Conservation (phyloP, 2,329 filamentous ascomycete genomes). For the Alternaria postmessia region DNA sequence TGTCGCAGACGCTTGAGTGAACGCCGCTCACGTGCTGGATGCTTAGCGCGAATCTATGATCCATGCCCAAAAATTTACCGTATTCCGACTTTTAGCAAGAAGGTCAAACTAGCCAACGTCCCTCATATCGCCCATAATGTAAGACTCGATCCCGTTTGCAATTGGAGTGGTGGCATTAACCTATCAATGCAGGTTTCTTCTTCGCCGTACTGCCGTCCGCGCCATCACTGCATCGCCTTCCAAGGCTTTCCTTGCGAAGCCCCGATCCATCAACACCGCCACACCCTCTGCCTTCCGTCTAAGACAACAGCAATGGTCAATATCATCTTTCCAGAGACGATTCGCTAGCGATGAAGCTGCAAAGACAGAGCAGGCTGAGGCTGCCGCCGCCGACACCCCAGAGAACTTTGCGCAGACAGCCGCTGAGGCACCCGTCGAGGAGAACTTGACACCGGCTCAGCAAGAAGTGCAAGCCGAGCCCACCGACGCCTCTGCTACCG, state of each 20-base stretch:
- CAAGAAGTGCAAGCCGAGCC: slow-evolving; percentile 33
- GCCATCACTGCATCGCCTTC: slow-evolving; percentile 60
- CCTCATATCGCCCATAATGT: slow-evolving; percentile 25
- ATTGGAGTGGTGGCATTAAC: slow-evolving; percentile 10
- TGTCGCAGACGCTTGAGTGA: not conserved
- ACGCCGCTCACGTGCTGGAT: slow-evolving; percentile 7
- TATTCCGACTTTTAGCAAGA: not conserved
- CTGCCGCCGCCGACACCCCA: slow-evolving; percentile 34
- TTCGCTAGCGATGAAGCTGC: slow-evolving; percentile 59
- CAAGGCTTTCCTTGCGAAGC: slow-evolving; percentile 53
- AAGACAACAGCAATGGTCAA: slow-evolving; percentile 51
- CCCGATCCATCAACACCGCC: slow-evolving; percentile 47
- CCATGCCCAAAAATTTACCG: slow-evolving; percentile 16
- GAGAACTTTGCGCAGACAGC: slow-evolving; percentile 49
- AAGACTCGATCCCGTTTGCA: slow-evolving; percentile 3
- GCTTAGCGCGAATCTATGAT: slow-evolving; percentile 12
- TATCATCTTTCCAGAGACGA: slow-evolving; percentile 55
- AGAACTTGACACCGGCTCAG: slow-evolving; percentile 41
- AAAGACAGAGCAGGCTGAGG: slow-evolving; percentile 48
- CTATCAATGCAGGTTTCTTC: slow-evolving; percentile 59
- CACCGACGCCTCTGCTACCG: slow-evolving; percentile 39
- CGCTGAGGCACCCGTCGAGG: slow-evolving; percentile 46
- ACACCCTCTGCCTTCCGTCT: slow-evolving; percentile 42
- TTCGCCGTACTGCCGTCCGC: slow-evolving; percentile 66
- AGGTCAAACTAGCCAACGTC: slow-evolving; percentile 6